These are phyloP conservation scores for Dendrobium officinale DNA, from an alignment of 106 monocot genomes.

Conservation along the genomic window DNA sequence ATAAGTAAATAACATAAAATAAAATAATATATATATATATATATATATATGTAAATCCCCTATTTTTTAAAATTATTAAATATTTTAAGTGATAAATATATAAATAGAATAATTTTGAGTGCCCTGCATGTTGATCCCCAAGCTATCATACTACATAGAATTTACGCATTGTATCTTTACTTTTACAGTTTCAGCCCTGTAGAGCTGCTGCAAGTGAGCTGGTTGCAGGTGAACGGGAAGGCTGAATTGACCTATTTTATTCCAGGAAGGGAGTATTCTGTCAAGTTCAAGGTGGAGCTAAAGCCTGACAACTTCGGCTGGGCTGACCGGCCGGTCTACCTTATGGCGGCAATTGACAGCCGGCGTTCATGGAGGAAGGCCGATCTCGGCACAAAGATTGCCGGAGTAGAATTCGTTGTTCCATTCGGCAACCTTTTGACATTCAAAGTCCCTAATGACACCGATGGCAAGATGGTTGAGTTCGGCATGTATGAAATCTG, in stretches of 20 bases:
- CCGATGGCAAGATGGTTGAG: neutral
- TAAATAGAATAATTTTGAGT: too few species aligned
- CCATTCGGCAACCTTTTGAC: neutral
- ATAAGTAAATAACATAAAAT: too few species aligned
- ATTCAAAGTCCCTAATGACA: neutral
- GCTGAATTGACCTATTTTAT: neutral
- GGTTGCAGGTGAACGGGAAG: constrained; percentile 14
- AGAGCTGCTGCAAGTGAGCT: constrained; percentile 19
- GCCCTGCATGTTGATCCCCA: too few species aligned
- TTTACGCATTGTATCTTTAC: neutral
- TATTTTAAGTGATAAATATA: too few species aligned
- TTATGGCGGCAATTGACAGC: neutral
- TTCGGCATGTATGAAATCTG: constrained; percentile 16
- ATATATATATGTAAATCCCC: too few species aligned
- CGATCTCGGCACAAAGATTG: neutral
- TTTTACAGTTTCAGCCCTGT: neutral
- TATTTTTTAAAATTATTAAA: too few species aligned
- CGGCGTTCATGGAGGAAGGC: neutral
- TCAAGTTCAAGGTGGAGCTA: constrained; percentile 9
- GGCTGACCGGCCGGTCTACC: constrained; percentile 3
- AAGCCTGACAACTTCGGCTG: constrained; percentile 14
- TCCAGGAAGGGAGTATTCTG: neutral
- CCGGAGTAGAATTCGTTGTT: neutral
- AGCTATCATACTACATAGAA: too few species aligned
- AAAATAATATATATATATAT: too few species aligned